These are phyloP conservation scores for Calycina herbarum DNA, from an alignment of 2,329 filamentous ascomycete species.

Conservation along the genomic window DNA sequence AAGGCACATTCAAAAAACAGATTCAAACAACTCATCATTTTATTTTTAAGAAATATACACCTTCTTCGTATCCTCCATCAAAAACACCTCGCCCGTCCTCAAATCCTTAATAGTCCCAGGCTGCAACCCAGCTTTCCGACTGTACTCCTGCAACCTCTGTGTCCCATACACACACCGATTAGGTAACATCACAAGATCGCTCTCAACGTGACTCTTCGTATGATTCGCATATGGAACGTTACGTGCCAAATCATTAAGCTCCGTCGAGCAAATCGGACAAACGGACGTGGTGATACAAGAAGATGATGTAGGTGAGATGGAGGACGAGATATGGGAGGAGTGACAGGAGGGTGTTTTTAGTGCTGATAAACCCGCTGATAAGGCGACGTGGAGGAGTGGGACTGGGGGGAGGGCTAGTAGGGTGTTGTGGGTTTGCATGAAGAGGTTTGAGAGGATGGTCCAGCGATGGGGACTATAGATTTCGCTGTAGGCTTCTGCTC, in stretches of 20 bases:
- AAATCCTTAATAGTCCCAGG: conserved; percentile 73
- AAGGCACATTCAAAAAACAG: too few species aligned
- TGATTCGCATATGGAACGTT: conserved; percentile 94
- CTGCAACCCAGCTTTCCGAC: conserved; percentile 73
- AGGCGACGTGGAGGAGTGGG: conserved; percentile 85
- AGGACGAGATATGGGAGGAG: conserved; percentile 44
- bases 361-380: conserved; percentile 87
- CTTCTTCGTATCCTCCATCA: conserved; percentile 68
- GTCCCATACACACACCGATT: conserved; percentile 85
- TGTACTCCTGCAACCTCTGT: conserved; percentile 71
- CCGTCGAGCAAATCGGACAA: conserved; percentile 93
- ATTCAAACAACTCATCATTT: conserved; percentile 39
- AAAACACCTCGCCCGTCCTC: conserved; percentile 69
- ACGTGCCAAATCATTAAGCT: conserved; percentile 87
- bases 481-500: conserved; percentile 58
- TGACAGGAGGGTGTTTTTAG: conserved; percentile 96
- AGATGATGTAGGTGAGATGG: conserved; percentile 36
- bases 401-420: conserved; percentile 80
- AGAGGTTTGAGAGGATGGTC: conserved; percentile 73
- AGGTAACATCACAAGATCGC: conserved; percentile 81
- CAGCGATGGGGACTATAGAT: conserved; percentile 76
- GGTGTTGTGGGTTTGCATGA: conserved; percentile 81
- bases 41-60: conserved; percentile 78
- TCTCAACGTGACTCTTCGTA: conserved; percentile 88
- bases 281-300: conserved; percentile 58